Conservation (phyloP, 352 stramenopile genomes). For the Globisporangium abappressorium region DNA sequence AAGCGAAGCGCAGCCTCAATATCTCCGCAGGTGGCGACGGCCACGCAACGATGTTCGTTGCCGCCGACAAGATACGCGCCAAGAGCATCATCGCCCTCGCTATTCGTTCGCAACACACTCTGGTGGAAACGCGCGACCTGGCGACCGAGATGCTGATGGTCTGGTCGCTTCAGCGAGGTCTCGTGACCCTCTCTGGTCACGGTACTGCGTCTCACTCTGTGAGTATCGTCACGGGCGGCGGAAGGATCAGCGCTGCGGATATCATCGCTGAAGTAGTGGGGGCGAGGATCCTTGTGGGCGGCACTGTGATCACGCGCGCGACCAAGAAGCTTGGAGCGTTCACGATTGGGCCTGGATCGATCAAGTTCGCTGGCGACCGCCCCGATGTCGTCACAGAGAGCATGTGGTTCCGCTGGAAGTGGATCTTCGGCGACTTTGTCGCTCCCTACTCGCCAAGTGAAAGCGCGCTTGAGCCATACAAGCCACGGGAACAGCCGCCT, state of each 20-base stretch:
- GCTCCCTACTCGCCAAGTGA: not conserved
- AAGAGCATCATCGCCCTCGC: not conserved
- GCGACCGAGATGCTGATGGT: conserved; percentile 12
- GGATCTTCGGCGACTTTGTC: not conserved
- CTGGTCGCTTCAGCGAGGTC: not conserved
- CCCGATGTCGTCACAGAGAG: conserved; percentile 2
- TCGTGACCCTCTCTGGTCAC: not conserved
- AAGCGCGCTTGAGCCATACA: not conserved
- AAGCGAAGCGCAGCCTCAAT: not conserved
- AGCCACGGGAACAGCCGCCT: not conserved
- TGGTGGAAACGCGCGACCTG: conserved; percentile 4
- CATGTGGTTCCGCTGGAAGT: not conserved
- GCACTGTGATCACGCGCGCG: not conserved
- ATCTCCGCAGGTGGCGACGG: not conserved
- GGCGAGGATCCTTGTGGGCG: not conserved
- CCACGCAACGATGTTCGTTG: not conserved
- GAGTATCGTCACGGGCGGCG: not conserved
- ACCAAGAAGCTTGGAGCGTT: conserved; percentile 3
- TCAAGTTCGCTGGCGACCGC: conserved; percentile 1
- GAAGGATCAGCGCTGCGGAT: not conserved
- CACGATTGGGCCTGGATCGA: not conserved
- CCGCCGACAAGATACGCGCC: not conserved
- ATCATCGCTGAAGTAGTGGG: not conserved
- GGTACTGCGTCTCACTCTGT: not conserved
- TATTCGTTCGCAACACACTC: too few relatives aligned